Evolutionary conservation across 257 asterid genomes (phyloP).

Genomic region (Pogostemon cablin): DNA sequence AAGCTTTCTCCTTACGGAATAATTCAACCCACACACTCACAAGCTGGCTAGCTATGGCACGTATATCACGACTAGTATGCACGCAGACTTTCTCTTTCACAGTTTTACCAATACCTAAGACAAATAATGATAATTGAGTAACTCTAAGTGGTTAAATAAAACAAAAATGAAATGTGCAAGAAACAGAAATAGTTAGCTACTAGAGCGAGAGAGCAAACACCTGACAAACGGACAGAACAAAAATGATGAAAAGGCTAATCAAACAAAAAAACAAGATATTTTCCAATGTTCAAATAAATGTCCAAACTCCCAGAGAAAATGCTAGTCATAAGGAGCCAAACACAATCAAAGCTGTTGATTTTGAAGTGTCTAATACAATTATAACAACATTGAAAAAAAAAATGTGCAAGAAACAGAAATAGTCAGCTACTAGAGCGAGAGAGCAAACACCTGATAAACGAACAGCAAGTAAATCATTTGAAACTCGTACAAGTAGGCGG

Average conservation of each 20-base stretch:
- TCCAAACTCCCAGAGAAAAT: background rate
- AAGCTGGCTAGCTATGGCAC: conserved; percentile 98
- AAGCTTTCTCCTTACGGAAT: conserved; percentile 94
- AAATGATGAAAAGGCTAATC: conserved; percentile 19
- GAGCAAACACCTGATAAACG: conserved; percentile 76
- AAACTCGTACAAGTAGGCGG: conserved; percentile 84
- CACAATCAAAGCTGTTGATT: conserved; percentile 7
- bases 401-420: conserved; percentile 23
- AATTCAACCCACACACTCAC: conserved; percentile 94
- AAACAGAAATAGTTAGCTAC: conserved; percentile 21
- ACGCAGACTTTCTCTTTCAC: conserved; percentile 96
- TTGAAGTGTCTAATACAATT: conserved; percentile 17
- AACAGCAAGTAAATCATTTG: conserved; percentile 88
- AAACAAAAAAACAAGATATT: conserved; percentile 1
- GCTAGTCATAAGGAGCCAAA: conserved; percentile 23
- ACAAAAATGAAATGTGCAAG: conserved; percentile 16
- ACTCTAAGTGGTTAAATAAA: background rate
- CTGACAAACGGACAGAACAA: conserved; percentile 59
- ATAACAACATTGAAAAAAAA: conserved; percentile 13
- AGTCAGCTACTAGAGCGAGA: conserved; percentile 26
- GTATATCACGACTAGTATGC: conserved; percentile 98
- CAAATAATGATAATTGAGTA: conserved; percentile 24
- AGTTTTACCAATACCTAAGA: conserved; percentile 88
- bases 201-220: conserved; percentile 41
- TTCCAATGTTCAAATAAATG: conserved; percentile 5